A percentile compares a stretch with the other conserved stretches of the same genome.
Evolutionary conservation across 78 protist genomes (phyloP).

Genomic region (Monocercomonoides exilis): DNA sequence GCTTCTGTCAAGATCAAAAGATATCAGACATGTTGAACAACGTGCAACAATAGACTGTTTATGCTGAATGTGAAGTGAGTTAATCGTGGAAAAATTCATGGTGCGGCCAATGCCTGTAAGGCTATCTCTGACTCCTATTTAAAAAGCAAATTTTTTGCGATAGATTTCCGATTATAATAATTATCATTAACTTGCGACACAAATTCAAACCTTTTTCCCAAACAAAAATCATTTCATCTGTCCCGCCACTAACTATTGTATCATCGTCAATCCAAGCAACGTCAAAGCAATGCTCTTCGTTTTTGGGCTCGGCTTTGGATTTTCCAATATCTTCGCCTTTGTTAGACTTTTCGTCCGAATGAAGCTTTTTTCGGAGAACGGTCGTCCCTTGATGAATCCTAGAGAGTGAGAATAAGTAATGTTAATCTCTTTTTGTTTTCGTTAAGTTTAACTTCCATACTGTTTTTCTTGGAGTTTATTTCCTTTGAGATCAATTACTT

Average conservation of each 20-base stretch:
- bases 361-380: too few species aligned
- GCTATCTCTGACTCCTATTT: too few species aligned
- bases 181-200: too few species aligned
- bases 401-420: background rate
- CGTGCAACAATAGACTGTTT: background rate
- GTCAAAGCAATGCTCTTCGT: background rate
- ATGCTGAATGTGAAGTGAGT: background rate
- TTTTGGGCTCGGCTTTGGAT: background rate
- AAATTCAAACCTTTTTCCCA: background rate
- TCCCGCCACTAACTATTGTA: background rate
- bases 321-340: too few species aligned
- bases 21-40: background rate
- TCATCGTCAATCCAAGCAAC: background rate
- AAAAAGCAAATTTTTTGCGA: too few species aligned
- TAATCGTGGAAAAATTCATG: background rate
- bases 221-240: background rate
- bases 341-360: too few species aligned
- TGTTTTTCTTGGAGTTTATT: too few species aligned
- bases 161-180: too few species aligned
- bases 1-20: too few species aligned
- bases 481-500: background rate
- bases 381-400: background rate
- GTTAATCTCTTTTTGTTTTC: background rate
- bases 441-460: background rate
- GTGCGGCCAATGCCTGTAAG: background rate